Base-by-base conservation (phyloP, 371 early-diverging fungal genomes). In the Mucor racemosus region DNA sequence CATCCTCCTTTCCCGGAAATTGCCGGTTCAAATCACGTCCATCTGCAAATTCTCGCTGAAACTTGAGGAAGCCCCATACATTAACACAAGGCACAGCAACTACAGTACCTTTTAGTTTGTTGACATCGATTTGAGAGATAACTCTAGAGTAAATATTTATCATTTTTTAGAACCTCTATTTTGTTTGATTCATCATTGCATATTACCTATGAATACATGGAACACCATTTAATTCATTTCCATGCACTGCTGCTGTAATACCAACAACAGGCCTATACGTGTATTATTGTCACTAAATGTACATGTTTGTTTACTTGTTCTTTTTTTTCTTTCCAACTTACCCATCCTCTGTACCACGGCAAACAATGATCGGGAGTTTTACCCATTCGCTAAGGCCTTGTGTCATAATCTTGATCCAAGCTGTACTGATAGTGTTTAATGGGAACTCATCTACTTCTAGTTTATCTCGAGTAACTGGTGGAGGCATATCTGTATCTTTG, bases 211-310 rank as follows among this genome's bases (percentile, higher is more conserved):
- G 96, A 59, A 95, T 95, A 68, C 93, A 86, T 14, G 95, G 95
- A 17, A 96, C 93, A 14, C 96, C 96, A 65, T 96, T 96, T 59
- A 96, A 74, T 68, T 96, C 96, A 73, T 96, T 95, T 64, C 96
- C 95, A 68, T 96, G 96, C 7, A 95, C 85, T 1, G 93, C 96
- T 66, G 88, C 90, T 6, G 91, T 91, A 21, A 76, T 50, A n/a
- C 77, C 77, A 2, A 76, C 62, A 3, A 73, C 71, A 9, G 77
- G 77, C 7, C 77, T 73, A 60, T 17, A 9, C 4, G 60, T 19
- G 14, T 9, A 31, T 33, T n/a, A 31, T 5, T 14, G 17, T 13
- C 13, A 13, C 11, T 10, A 54, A 50, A 15, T 26, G 26, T 0
- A 15, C 1, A 0, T 53, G 7, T 39, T 26, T 21, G 13, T 64